Evolutionary conservation across 768 basidiomycete species (phyloP), one percentile per base, ranked within the genome.

Genomic region (Boletellus emodensis): DNA sequence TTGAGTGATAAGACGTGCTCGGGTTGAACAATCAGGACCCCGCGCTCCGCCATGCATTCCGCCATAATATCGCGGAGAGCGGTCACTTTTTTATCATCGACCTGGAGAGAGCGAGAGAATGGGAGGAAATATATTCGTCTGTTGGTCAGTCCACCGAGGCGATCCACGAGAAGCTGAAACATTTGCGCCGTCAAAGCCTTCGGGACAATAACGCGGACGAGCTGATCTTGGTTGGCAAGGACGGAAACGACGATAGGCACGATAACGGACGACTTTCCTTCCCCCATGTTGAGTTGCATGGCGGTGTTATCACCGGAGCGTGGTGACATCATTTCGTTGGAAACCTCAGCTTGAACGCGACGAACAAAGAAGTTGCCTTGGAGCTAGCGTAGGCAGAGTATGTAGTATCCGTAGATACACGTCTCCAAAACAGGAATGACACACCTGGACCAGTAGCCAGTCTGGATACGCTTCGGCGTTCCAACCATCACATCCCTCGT

Each of bases 281-380:
- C 80, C 4, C 79, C 79, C 79, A 81, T 81, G 43, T 81, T 79
- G 14, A 81, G 71, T 36, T 81, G 80, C 22, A 76, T 63, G 7
- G 70, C 59, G 0, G 73, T 72, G 43, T 75, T 81, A 6, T 54
- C 15, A 3, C 52, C 48, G 0, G 61, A 68, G 2, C 47, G 48
- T 0, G 81, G 79, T 0, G 58, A 44, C 17, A 77, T 75, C 80
- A 81, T 81, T 46, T 79, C 71, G 4, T 55, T 43, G 3, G 77
- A 74, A 8, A 81, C 63, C 0, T 60, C 43, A 0, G 62, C 59
- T 51, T 82, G 80, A 18, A 79, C 54, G 0, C 68, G 64, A 7
- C 80, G 75, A 32, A 70, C 60, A 4, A 72, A 50, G 33, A 82
- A 67, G 40, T 78, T 66, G 7, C 68, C 60, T 49, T 80, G 75